Evolutionary conservation across 2,329 filamentous ascomycete genomes (phyloP).

Genomic region (Trichoderma semiorbis): DNA sequence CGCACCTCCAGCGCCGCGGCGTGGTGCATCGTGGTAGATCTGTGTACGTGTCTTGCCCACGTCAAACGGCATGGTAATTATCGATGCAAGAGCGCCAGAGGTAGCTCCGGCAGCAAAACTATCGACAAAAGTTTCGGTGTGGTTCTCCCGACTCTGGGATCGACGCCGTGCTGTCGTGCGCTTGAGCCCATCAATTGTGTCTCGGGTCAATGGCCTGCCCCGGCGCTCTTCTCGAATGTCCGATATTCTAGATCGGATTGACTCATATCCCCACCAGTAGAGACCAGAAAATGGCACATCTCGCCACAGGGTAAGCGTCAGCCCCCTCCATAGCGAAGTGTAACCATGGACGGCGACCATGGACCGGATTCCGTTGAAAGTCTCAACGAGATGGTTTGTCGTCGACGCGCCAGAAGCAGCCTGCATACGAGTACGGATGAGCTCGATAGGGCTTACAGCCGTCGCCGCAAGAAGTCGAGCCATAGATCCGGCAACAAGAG

Average conservation of each 20-base stretch:
- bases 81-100: constrained; percentile 79
- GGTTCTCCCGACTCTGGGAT: constrained; percentile 65
- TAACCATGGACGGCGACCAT: constrained; percentile 80
- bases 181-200: constrained; percentile 30
- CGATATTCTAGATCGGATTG: constrained; percentile 67
- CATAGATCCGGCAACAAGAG: constrained; percentile 72
- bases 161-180: constrained; percentile 46
- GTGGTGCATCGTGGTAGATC: constrained; percentile 60
- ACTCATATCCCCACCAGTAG: constrained; percentile 98
- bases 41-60: constrained; percentile 96
- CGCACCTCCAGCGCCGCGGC: constrained; percentile 32
- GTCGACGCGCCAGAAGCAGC: constrained; percentile 59
- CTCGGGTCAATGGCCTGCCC: constrained; percentile 37
- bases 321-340: constrained; percentile 79
- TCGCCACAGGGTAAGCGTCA: constrained; percentile 89
- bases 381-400: constrained; percentile 73
- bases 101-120: constrained; percentile 83
- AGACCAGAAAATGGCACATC: constrained; percentile 96
- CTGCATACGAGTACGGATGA: constrained; percentile 90
- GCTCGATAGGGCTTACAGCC: constrained; percentile 84
- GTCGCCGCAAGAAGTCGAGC: constrained; percentile 79
- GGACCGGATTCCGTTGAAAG: constrained; percentile 68
- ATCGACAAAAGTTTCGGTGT: constrained; percentile 75
- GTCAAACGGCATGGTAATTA: constrained; percentile 92
- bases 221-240: constrained; percentile 59